These are phyloP conservation scores for Trichoderma asperelloides DNA, from an alignment of 495 filamentous ascomycete genomes.

Conservation along the genomic window DNA sequence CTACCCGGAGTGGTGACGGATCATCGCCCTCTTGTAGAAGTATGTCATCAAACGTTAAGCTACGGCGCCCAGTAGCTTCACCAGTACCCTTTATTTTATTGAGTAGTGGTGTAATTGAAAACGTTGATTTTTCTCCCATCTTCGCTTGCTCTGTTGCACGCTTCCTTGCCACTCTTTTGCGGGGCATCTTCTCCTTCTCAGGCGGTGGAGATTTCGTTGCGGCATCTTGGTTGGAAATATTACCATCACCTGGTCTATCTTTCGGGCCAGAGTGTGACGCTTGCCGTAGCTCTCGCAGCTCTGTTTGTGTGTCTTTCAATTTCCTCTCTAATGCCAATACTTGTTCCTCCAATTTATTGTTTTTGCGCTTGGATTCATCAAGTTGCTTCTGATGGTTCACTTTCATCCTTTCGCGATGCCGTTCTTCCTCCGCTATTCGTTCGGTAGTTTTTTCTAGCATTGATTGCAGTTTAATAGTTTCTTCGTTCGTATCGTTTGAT, in stretches of 20 bases:
- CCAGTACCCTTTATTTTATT: constrained; percentile 54
- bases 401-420: neutral
- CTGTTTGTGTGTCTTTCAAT: neutral
- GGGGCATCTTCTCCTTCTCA: constrained; percentile 13
- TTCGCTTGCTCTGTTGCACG: constrained; percentile 43
- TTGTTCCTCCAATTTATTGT: neutral
- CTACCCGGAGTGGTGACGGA: constrained; percentile 10
- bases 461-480: neutral
- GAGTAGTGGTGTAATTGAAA: constrained; percentile 87
- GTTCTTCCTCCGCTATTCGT: neutral
- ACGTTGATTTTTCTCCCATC: constrained; percentile 75
- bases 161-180: constrained; percentile 35
- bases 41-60: constrained; percentile 5
- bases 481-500: neutral
- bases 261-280: constrained; percentile 32
- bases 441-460: neutral
- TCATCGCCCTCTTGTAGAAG: neutral
- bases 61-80: neutral
- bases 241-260: constrained; percentile 29
- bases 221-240: constrained; percentile 24
- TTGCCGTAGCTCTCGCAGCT: constrained; percentile 33
- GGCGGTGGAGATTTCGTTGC: constrained; percentile 26
- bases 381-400: constrained; percentile 11
- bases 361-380: constrained; percentile 7
- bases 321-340: neutral